These are phyloP conservation scores for Rutstroemia sp. DNA, from an alignment of 2,329 filamentous ascomycete species.

Conservation along the genomic window DNA sequence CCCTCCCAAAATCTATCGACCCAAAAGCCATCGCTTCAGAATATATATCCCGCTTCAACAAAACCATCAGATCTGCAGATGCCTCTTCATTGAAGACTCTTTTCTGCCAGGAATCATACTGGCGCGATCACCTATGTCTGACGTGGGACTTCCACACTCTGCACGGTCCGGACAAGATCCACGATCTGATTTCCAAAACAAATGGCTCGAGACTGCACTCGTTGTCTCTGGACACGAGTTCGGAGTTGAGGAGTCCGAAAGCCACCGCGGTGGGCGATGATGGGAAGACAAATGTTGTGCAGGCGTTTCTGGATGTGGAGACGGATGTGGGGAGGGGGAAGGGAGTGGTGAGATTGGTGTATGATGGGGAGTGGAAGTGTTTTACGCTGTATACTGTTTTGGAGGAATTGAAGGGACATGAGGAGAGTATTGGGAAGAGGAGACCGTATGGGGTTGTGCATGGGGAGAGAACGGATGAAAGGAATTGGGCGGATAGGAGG, in stretches of 20 bases:
- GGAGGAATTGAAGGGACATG: constrained; percentile 43
- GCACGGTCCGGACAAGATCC: constrained; percentile 34
- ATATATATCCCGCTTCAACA: constrained; percentile 30
- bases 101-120: constrained; percentile 42
- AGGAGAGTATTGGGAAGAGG: constrained; percentile 40
- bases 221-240: constrained; percentile 31
- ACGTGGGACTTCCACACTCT: constrained; percentile 49
- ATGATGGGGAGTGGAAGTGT: constrained; percentile 46
- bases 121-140: constrained; percentile 51
- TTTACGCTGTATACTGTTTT: constrained; percentile 58
- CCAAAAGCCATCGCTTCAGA: constrained; percentile 8
- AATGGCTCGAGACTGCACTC: constrained; percentile 27
- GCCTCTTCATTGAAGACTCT: constrained; percentile 31
- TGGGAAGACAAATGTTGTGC: constrained; percentile 39
- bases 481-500: constrained; percentile 54
- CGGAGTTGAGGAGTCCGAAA: constrained; percentile 18
- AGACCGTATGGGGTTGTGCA: constrained; percentile 51
- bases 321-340: constrained; percentile 47
- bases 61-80: constrained; percentile 32
- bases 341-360: constrained; percentile 47
- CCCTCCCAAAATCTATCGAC: constrained; percentile 10
- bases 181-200: constrained; percentile 23
- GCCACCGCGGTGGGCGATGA: constrained; percentile 38
- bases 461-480: constrained; percentile 41
- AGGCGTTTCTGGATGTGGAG: constrained; percentile 48